phyloP scores from a whole-genome alignment of 331 rosid species.

The Spiraea crenata region DNA sequence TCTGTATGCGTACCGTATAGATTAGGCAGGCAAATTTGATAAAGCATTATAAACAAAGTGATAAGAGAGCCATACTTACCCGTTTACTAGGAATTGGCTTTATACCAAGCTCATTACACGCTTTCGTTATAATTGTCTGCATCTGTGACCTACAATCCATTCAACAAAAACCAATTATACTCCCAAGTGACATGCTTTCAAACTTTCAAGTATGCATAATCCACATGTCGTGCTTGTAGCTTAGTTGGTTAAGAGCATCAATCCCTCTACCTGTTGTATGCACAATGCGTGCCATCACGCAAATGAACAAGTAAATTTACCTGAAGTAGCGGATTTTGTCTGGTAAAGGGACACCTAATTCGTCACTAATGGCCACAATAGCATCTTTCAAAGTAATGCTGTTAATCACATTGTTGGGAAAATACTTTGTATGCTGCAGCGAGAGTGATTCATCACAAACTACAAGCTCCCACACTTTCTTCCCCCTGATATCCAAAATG shows the following conservation, averaged over 20 bases:
- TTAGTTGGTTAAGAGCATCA: too few species aligned
- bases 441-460: slow-evolving; percentile 80
- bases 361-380: slow-evolving; percentile 50
- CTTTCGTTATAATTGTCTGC: slow-evolving; percentile 93
- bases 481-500: slow-evolving; percentile 79
- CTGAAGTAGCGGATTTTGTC: slow-evolving; percentile 85
- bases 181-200: background rate
- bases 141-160: slow-evolving; percentile 70
- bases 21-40: background rate
- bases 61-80: slow-evolving; percentile 42
- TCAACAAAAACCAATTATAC: slow-evolving; percentile 1
- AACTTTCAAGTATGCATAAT: background rate
- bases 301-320: slow-evolving; percentile 27
- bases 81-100: slow-evolving; percentile 82
- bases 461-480: slow-evolving; percentile 93
- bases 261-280: background rate
- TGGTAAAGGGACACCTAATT: slow-evolving; percentile 65
- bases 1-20: too few species aligned
- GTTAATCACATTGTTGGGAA: slow-evolving; percentile 87
- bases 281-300: background rate
- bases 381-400: slow-evolving; percentile 85
- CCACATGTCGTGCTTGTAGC: too few species aligned
- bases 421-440: slow-evolving; percentile 76
- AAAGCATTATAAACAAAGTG: background rate
- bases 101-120: slow-evolving; percentile 82